Evolutionary conservation across 345 rosid species (phyloP).

Genomic region (Sisymbrium altissimum): DNA sequence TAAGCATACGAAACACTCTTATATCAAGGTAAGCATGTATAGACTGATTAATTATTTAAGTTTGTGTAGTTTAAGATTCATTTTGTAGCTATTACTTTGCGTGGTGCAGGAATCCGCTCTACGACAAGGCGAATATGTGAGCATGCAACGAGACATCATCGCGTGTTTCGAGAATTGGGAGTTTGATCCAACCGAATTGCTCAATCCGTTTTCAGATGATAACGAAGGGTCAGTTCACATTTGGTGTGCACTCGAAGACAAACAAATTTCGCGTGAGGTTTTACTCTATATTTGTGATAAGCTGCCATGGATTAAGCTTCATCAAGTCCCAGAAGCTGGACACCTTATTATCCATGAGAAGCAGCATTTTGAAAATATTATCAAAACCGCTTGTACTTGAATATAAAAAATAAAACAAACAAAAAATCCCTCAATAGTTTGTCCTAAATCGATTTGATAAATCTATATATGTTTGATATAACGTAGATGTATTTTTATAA

Average conservation of each 20-base stretch:
- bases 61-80: background rate
- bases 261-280: constrained; percentile 47
- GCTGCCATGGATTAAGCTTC: constrained; percentile 68
- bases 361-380: constrained; percentile 23
- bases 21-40: constrained; percentile 37
- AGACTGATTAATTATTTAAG: background rate
- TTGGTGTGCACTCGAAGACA: constrained; percentile 71
- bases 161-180: constrained; percentile 62
- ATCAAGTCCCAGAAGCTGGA: constrained; percentile 63
- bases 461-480: background rate
- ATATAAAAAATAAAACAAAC: background rate
- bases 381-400: constrained; percentile 25
- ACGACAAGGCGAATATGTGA: constrained; percentile 69
- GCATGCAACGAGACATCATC: constrained; percentile 53
- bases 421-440: background rate
- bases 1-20: constrained; percentile 36
- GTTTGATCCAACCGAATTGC: constrained; percentile 59
- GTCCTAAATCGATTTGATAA: background rate
- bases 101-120: constrained; percentile 42
- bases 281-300: constrained; percentile 50
- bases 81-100: background rate
- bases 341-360: constrained; percentile 51
- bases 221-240: constrained; percentile 55
- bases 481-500: background rate
- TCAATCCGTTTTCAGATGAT: constrained; percentile 54